Evolutionary conservation across 805 yeast genomes (phyloP), one percentile per base, ranked within the genome.

Genomic region (Cyberlindnera nakhonratchasimensis): DNA sequence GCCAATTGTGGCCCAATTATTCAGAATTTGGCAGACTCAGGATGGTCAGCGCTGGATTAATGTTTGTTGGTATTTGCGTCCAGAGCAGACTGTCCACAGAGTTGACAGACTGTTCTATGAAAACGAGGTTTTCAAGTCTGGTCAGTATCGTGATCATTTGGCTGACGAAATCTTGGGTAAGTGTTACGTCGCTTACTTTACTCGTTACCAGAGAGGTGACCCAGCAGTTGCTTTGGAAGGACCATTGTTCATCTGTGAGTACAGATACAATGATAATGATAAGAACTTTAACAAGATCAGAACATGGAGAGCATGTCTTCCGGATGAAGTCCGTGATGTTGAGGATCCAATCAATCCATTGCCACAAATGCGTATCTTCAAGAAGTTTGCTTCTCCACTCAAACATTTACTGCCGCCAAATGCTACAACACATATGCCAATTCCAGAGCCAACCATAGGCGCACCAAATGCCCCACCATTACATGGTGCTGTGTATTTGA

Each of bases 291-390:
- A 91, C 65, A 85, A 91, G 60, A 93, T 93, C 56, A 77, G 98
- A 59, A 91, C 99, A 3, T 93, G 99, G 99, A 91, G 88, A 64
- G 97, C 97, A 6, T 93, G 98, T 70, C 73, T 93, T 52, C 99
- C 99, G 0, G 98, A 93, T 64, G 98, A 91, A 63, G 85, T 91
- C 36, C 79, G 98, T 55, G 89, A 85, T 50, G 55, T 66, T 41
- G 91, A 86, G 55, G 97, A 90, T 57, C 84, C 86, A 25, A 79
- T 85, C 18, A 77, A 78, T 29, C 89, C 91, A 7, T 72, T 91
- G 38, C 69, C 73, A 42, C 80, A 78, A 45, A 77, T 86, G 40
- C 74, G 90, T 56, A 75, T 77, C 51, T 72, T 85, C 59, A 80
- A 80, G 58, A 81, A 83, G 57, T 80, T 77, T 55, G 89, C 86